Conservation (phyloP, 2,329 filamentous ascomycete species). For the Zasmidium cellare region DNA sequence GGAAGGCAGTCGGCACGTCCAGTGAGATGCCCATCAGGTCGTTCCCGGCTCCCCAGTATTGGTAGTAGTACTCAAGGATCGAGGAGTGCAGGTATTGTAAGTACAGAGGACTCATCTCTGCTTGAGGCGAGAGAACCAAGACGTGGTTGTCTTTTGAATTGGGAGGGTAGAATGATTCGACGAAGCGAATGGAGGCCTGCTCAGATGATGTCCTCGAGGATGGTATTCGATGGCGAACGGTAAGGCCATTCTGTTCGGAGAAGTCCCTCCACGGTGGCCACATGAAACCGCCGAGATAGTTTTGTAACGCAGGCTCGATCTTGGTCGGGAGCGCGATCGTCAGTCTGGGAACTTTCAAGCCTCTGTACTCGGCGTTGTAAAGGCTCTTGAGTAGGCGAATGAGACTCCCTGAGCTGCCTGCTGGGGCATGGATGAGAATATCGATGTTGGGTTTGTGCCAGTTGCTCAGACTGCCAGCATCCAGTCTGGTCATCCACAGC, state of each 20-base stretch:
- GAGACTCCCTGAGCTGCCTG: slow-evolving; percentile 70
- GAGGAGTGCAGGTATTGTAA: slow-evolving; percentile 83
- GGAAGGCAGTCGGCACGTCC: slow-evolving; percentile 64
- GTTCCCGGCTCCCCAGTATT: slow-evolving; percentile 47
- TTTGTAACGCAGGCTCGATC: slow-evolving; percentile 64
- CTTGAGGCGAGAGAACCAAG: slow-evolving; percentile 79
- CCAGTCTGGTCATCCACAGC: slow-evolving; percentile 76
- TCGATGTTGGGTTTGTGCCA: slow-evolving; percentile 81
- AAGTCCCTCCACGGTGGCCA: slow-evolving; percentile 65
- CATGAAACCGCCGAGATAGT: slow-evolving; percentile 62
- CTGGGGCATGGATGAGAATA: slow-evolving; percentile 76
- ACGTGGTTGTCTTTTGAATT: slow-evolving; percentile 68
- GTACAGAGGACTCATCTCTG: slow-evolving; percentile 76
- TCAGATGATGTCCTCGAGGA: slow-evolving; percentile 61
- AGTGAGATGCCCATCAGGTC: slow-evolving; percentile 77
- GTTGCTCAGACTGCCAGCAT: slow-evolving; percentile 68
- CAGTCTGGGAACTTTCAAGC: slow-evolving; percentile 68
- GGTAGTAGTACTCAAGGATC: slow-evolving; percentile 76
- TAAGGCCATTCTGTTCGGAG: slow-evolving; percentile 52
- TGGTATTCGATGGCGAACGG: slow-evolving; percentile 72
- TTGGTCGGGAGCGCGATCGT: slow-evolving; percentile 79
- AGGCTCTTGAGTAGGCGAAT: slow-evolving; percentile 77
- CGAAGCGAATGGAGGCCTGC: slow-evolving; percentile 71
- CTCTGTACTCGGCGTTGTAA: slow-evolving; percentile 71
- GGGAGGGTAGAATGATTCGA: slow-evolving; percentile 85